Base-by-base conservation (phyloP, 805 yeast species). In the Ogataea dorogensis region DNA sequence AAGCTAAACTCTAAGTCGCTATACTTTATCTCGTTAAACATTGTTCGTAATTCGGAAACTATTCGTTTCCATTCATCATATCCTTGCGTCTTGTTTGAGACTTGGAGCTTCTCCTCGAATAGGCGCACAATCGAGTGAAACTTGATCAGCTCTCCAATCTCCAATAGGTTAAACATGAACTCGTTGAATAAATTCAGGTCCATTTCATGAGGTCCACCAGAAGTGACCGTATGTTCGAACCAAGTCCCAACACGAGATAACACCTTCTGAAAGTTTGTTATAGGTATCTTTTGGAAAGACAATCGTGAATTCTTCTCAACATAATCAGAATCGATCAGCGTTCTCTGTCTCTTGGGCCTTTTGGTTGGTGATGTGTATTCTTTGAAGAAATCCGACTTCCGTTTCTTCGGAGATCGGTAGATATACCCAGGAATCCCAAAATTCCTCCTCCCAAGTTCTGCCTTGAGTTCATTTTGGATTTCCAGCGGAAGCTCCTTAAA, bases 401-500 rank as follows among this genome's bases (percentile, higher is more conserved):
- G 38, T 29, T 50, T 47, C 17, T 41, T 48, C 0, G 61, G 59
- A 9, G 60, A 52, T 10, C 33, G 29, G 9, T 48, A 34, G 11
- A 42, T 38, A 11, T 38, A 38, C 9, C 44, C 39, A 5, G 45
- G 28, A n/a, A 41, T 36, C 5, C 20, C 25, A 25, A 54, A 17
- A 7, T 47, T 47, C 22, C 84, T 55, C 27, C 75, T 61, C 6
- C 63, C 47, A 19, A 81, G 51, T 43, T 82, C 86, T 3, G 56
- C 54, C 42, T 62, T 65, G 1, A 88, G 52, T 48, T 88, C 96
- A 1, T 59, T 46, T 46, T 77, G 77, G 4, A 88, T 75, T 16
- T 79, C 82, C 2, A 58, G 48, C 0, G 96, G 96, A 7, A 88
- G 59, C 30, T 70, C 73, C 9, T 71, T 64, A 50, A 86, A 75